These are phyloP conservation scores for Wickerhamiella australiensis DNA, from an alignment of 805 yeast genomes.

Conservation along the genomic window DNA sequence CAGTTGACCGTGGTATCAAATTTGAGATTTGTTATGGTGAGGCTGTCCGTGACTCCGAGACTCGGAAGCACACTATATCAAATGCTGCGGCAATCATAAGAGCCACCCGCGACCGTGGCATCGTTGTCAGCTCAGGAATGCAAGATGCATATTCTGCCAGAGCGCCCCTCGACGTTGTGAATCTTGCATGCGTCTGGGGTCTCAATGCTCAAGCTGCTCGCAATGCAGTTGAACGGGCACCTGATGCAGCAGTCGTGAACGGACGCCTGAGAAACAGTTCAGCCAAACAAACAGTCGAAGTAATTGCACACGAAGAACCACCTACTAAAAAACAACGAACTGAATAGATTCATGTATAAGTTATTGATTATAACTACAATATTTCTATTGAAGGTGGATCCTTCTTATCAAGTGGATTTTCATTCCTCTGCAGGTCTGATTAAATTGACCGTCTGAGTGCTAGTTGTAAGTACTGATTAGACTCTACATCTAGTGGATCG, in stretches of 20 bases:
- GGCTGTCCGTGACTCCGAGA: constrained; percentile 32
- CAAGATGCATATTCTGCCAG: constrained; percentile 37
- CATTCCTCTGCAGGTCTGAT: too few relatives aligned
- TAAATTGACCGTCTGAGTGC: too few relatives aligned
- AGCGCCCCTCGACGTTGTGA: constrained; percentile 54
- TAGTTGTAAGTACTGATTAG: too few relatives aligned
- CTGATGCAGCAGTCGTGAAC: constrained; percentile 53
- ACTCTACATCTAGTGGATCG: too few relatives aligned
- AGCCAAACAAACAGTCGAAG: constrained; percentile 45
- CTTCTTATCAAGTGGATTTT: too few relatives aligned
- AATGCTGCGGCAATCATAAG: constrained; percentile 66
- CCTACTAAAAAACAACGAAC: constrained; percentile 6
- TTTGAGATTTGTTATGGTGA: constrained; percentile 61
- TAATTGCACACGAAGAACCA: not conserved
- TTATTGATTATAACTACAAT: not conserved
- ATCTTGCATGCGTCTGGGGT: constrained; percentile 57
- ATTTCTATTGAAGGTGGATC: not conserved
- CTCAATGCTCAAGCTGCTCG: constrained; percentile 51
- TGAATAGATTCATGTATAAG: not conserved
- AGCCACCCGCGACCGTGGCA: constrained; percentile 69
- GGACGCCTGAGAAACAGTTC: constrained; percentile 65
- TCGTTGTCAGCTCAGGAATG: constrained; percentile 72
- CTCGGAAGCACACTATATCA: constrained; percentile 52
- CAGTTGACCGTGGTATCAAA: constrained; percentile 67
- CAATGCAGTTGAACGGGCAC: constrained; percentile 44